Base-by-base conservation (phyloP, 2,329 filamentous ascomycete genomes). In the Aspergillus costaricaensis region DNA sequence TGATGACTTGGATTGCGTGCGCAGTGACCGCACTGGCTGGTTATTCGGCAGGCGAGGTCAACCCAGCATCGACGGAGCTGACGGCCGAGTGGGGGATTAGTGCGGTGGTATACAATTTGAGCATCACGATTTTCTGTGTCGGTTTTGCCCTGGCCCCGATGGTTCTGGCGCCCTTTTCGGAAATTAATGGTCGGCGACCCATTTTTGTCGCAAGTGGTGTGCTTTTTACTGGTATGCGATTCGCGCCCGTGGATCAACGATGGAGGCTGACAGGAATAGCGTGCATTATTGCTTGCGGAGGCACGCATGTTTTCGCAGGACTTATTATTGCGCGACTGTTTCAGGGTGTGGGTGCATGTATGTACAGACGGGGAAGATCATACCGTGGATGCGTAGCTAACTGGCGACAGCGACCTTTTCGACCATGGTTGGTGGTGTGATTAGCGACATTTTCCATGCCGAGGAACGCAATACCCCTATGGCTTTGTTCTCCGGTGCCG, bases 371-470 rank as follows among this genome's bases (percentile, higher is more conserved):
- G 12, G 2, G 10, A 14, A 23, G 19, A 1, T 25, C 25, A 12
- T 25, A 51, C 19, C 39, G 3, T 3, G 19, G 1, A 12, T 48
- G 27, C 27, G 15, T 15, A 39, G 39, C 49, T 54, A 14, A 49
- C 39, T 25, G 27, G 39, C 9, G 27, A 23, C 23, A 79, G 76
- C 73, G 36, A 87, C 85, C 0, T 96, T 96, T 72, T 92, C 89
- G 48, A 95, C 91, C 21, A 93, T 96, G 83, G 89, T 96, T 0
- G 93, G 93, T n/a, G 93, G 93, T 3, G 90, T 97, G 4, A 89
- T 97, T 43, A 89, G 90, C 54, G 93, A 97, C 70, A 85, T 96
- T 60, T 96, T 92, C 78, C 85, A 88, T 51, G 86, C 91, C 9
- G 80, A 90, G 61, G 88, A 91, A 48, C 83, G 94, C 36, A 96